Conservation (phyloP, 2,329 filamentous ascomycete genomes). For the Microdochium nivale region DNA sequence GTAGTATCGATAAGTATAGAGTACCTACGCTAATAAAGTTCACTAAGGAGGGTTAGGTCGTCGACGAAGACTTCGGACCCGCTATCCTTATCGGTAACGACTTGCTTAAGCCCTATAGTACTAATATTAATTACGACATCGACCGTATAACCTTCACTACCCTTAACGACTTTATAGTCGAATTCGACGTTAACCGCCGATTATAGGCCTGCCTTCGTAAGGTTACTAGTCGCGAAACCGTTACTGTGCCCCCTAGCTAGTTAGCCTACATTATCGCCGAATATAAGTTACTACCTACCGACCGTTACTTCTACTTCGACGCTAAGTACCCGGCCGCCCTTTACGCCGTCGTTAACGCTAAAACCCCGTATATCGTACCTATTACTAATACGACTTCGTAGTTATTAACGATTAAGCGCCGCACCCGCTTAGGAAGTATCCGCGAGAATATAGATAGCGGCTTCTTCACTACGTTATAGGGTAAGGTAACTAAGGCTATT, state of each 20-base stretch:
- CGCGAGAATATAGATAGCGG: not conserved
- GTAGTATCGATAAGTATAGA: not conserved
- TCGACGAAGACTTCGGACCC: not conserved
- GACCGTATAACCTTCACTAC: not conserved
- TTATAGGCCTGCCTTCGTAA: not conserved
- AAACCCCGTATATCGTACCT: not conserved
- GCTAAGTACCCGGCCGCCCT: not conserved
- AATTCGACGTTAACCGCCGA: not conserved
- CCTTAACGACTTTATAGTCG: not conserved
- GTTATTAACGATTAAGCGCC: not conserved
- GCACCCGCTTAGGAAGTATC: not conserved
- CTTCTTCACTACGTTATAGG: not conserved
- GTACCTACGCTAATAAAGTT: not conserved
- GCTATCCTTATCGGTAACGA: not conserved
- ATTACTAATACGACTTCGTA: not conserved
- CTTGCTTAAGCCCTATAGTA: not conserved
- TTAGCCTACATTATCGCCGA: not conserved
- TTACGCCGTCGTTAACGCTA: not conserved
- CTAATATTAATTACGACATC: not conserved
- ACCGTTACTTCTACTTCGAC: not conserved
- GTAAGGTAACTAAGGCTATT: too few species aligned
- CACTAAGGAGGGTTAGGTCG: not conserved
- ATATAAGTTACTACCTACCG: not conserved
- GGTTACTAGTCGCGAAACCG: not conserved
- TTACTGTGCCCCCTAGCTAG: not conserved